These are phyloP conservation scores for Lasiosphaeriaceae sp. DNA, from an alignment of 495 filamentous ascomycete species.

Conservation along the genomic window DNA sequence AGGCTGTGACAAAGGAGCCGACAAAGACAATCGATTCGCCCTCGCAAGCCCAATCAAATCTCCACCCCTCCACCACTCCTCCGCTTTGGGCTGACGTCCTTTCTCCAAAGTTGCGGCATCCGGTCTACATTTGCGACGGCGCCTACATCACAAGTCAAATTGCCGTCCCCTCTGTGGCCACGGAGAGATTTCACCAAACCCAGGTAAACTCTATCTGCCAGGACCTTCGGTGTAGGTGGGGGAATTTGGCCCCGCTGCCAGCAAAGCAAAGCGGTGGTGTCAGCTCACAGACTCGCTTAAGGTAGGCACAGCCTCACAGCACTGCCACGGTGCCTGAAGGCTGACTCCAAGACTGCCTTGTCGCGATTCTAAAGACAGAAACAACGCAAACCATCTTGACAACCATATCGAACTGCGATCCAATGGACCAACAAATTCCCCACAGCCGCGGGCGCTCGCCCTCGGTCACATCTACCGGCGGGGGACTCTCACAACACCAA, in stretches of 20 bases:
- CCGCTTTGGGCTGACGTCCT: neutral
- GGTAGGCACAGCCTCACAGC: slow-evolving; percentile 33
- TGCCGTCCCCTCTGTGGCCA: neutral
- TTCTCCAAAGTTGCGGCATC: neutral
- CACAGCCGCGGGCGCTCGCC: slow-evolving; percentile 45
- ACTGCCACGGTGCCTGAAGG: slow-evolving; percentile 34
- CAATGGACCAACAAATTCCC: slow-evolving; percentile 46
- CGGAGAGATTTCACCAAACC: neutral
- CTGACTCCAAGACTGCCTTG: slow-evolving; percentile 36
- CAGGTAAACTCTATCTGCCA: neutral
- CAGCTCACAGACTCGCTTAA: slow-evolving; percentile 24
- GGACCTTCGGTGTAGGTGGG: slow-evolving; percentile 7
- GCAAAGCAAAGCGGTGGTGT: slow-evolving; percentile 17
- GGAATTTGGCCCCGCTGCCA: slow-evolving; percentile 16
- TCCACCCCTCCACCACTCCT: neutral
- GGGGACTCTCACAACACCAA: slow-evolving; percentile 33
- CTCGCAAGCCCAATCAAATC: neutral
- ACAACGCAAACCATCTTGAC: slow-evolving; percentile 22
- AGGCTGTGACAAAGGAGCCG: neutral
- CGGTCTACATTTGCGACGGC: too few relatives aligned
- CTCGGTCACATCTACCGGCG: slow-evolving; percentile 35
- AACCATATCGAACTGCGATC: slow-evolving; percentile 14
- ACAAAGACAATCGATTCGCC: slow-evolving; percentile 6
- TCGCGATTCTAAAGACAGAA: slow-evolving; percentile 37
- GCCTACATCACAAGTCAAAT: neutral